Evolutionary conservation across 306 rosid genomes (phyloP).

Genomic region (Vigna radiata): DNA sequence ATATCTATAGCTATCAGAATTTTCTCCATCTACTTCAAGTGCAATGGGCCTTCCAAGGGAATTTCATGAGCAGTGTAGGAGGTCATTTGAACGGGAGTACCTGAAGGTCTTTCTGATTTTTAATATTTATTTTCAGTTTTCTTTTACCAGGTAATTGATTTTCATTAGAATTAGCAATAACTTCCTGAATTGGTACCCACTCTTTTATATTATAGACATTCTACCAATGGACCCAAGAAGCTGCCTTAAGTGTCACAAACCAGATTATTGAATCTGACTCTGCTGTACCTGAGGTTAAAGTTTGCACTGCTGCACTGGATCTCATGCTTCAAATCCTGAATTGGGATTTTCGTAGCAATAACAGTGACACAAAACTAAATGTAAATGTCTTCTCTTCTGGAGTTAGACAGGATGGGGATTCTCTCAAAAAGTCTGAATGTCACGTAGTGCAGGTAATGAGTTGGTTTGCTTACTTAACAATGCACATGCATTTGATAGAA

Average conservation of each 20-base stretch:
- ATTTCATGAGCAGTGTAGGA: slow-evolving; percentile 95
- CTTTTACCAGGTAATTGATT: slow-evolving; percentile 23
- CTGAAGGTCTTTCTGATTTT: slow-evolving; percentile 70
- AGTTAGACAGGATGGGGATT: slow-evolving; percentile 69
- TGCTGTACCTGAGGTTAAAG: slow-evolving; percentile 83
- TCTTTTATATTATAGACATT: slow-evolving; percentile 56
- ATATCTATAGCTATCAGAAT: slow-evolving; percentile 80
- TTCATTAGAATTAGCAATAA: slow-evolving; percentile 25
- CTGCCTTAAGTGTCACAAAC: slow-evolving; percentile 83
- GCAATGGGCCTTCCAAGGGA: slow-evolving; percentile 96
- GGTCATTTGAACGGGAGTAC: slow-evolving; percentile 75
- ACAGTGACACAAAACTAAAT: slow-evolving; percentile 53
- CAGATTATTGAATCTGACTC: slow-evolving; percentile 74
- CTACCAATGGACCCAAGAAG: slow-evolving; percentile 88
- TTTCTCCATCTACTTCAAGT: slow-evolving; percentile 96
- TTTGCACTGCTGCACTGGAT: slow-evolving; percentile 77
- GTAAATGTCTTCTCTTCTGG: slow-evolving; percentile 65
- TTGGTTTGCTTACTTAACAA: slow-evolving; percentile 30
- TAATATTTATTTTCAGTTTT: slow-evolving; percentile 6
- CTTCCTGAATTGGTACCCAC: slow-evolving; percentile 15
- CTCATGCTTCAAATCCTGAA: slow-evolving; percentile 97
- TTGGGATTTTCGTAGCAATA: slow-evolving; percentile 78
- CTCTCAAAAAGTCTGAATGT: slow-evolving; percentile 75
- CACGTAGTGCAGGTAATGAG: slow-evolving; percentile 82
- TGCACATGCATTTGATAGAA: slow-evolving; percentile 29